These are phyloP conservation scores for Mucor lusitanicus DNA, from an alignment of 371 early-diverging fungal species.

Conservation along the genomic window DNA sequence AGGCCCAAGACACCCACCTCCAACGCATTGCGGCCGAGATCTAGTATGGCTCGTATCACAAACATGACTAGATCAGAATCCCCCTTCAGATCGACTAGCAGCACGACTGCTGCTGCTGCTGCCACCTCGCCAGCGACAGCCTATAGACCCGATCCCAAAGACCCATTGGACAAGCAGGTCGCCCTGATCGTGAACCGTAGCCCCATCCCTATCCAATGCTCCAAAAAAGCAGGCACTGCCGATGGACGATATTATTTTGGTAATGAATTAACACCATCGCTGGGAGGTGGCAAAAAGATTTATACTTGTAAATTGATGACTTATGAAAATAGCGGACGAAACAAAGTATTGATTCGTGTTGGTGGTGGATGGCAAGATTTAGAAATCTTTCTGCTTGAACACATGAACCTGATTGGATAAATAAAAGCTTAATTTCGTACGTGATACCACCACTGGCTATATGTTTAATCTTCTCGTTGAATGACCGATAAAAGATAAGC, in stretches of 20 bases:
- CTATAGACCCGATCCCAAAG: conserved; percentile 53
- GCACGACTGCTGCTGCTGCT: background rate
- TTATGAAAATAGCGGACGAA: conserved; percentile 36
- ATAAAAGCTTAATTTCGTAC: conserved; percentile 1
- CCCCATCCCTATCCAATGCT: conserved; percentile 53
- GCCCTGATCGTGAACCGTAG: conserved; percentile 55
- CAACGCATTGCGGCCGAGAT: background rate
- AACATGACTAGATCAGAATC: conserved; percentile 20
- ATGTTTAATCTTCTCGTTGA: background rate
- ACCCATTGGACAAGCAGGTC: conserved; percentile 59
- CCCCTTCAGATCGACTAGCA: conserved; percentile 31
- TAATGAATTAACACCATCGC: conserved; percentile 45
- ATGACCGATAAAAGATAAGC: conserved; percentile 3
- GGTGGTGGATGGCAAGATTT: conserved; percentile 75
- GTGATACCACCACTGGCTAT: background rate
- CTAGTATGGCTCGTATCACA: conserved; percentile 2
- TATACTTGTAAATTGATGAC: conserved; percentile 54
- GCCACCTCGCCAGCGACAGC: conserved; percentile 1
- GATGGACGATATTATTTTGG: conserved; percentile 65
- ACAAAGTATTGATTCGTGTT: conserved; percentile 67
- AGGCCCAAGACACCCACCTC: conserved; percentile 32
- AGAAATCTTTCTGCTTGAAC: conserved; percentile 55
- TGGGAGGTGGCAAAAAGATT: conserved; percentile 46
- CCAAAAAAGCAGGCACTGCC: conserved; percentile 36
- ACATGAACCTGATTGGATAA: conserved; percentile 8